Evolutionary conservation across 768 basidiomycete species (phyloP), one percentile per base, ranked within the genome.

Genomic region (Cystobasidium ongulense): DNA sequence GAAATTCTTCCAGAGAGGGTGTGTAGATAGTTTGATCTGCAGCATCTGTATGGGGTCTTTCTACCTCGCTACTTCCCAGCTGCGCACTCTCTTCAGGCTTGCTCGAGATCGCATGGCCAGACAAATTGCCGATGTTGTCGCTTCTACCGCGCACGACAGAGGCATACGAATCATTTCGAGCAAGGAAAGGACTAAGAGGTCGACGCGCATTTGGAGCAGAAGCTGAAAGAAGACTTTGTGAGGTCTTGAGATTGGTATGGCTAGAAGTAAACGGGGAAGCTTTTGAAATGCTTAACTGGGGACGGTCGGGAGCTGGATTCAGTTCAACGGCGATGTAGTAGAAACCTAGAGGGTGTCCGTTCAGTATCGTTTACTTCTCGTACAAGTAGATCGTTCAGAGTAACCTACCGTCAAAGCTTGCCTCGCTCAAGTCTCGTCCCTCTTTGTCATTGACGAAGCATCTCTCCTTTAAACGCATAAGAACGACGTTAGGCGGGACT

Each of bases 381-480:
- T 10, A 36, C 29, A 33, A 63, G 10, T 8, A 21, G 54, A 33
- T 7, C 7, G 54, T n/a, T 15, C 21, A 50, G 38, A 52, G 11
- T 11, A 31, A 31, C 68, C 8, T 59, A 71, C 68, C 68, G 17
- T 31, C 68, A 36, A 71, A 71, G 68, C 68, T 71, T 1, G 68
- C 68, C 13, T 54, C 68, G 53, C 68, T 71, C 53, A 61, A 21
- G 36, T 71, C 68, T 25, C 35, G 10, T 27, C 38, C 68, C 23
- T 43, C 21, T 23, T 31, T 38, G n/a, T 52, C 23, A 59, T 59
- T 46, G 46, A 71, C 36, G n/a, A 71, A 54, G 54, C 53, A 54
- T n/a, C 68, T 46, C 36, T 71, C 68, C 31, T 71, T 71, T 10
- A 71, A 35, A 10, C 68, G 68, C 50, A 71, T 54, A 29, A 71